Conservation (phyloP, 2,329 filamentous ascomycete genomes). For the Fusarium sp. region DNA sequence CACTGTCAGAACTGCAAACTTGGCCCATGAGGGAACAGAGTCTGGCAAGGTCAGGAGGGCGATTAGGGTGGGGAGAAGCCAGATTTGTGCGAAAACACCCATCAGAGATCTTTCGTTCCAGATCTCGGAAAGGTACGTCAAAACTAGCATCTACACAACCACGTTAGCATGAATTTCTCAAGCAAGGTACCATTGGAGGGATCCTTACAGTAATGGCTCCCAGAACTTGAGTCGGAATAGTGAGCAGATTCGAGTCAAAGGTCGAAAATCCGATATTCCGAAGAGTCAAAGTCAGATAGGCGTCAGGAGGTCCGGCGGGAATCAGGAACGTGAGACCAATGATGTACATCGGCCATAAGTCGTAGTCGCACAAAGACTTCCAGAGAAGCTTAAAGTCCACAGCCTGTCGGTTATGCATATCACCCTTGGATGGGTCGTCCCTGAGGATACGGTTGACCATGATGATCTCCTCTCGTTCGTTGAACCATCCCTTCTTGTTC, state of each 20-base stretch:
- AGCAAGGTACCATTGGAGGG: neutral
- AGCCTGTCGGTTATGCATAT: slow-evolving; percentile 66
- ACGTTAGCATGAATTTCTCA: neutral
- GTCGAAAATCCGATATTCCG: neutral
- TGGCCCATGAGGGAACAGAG: slow-evolving; percentile 45
- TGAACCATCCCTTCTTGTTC: slow-evolving; percentile 56
- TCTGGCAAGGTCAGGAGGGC: slow-evolving; percentile 42
- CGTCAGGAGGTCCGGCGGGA: slow-evolving; percentile 56
- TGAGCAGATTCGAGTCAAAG: slow-evolving; percentile 51
- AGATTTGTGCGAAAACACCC: slow-evolving; percentile 58
- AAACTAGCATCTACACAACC: slow-evolving; percentile 1
- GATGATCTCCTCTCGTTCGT: slow-evolving; percentile 60
- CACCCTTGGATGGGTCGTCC: slow-evolving; percentile 68
- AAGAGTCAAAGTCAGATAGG: slow-evolving; percentile 62
- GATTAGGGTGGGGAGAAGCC: slow-evolving; percentile 70
- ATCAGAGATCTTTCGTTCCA: slow-evolving; percentile 58
- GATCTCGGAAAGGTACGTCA: slow-evolving; percentile 46
- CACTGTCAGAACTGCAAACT: slow-evolving; percentile 48
- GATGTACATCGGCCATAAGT: slow-evolving; percentile 66
- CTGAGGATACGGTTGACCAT: slow-evolving; percentile 66
- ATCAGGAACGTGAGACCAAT: slow-evolving; percentile 61
- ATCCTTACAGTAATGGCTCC: slow-evolving; percentile 10
- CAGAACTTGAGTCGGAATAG: slow-evolving; percentile 21
- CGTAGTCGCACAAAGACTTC: slow-evolving; percentile 66
- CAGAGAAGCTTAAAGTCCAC: slow-evolving; percentile 60